A percentile compares a stretch with the other conserved stretches of the same genome.
phyloP scores from a whole-genome alignment of 495 filamentous ascomycete genomes.

The Neurospora sp. region DNA sequence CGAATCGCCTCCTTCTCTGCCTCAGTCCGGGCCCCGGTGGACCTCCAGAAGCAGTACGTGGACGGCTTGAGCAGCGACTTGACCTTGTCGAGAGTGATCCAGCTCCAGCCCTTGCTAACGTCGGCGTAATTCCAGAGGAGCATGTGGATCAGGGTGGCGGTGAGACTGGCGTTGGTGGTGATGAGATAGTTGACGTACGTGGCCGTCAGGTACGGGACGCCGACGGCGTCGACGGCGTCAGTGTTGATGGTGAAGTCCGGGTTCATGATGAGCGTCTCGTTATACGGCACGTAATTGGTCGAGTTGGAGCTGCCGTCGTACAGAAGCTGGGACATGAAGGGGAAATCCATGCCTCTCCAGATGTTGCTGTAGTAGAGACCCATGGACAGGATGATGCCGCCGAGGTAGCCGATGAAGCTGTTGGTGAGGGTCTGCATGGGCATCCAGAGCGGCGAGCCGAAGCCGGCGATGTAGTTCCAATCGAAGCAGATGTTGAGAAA shows the following conservation, averaged over 20 bases:
- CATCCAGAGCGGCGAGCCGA: constrained; percentile 16
- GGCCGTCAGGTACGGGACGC: constrained; percentile 34
- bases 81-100: constrained; percentile 1
- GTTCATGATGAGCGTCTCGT: constrained; percentile 30
- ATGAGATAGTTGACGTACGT: constrained; percentile 26
- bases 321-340: constrained; percentile 32
- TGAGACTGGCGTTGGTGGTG: constrained; percentile 33
- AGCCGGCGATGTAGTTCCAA: constrained; percentile 43
- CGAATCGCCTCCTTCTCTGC: neutral
- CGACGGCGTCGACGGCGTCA: neutral
- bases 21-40: neutral
- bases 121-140: constrained; percentile 36
- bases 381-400: constrained; percentile 33
- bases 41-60: constrained; percentile 7
- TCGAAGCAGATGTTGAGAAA: constrained; percentile 40
- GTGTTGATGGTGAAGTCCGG: constrained; percentile 9
- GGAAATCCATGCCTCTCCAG: constrained; percentile 32
- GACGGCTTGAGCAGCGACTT: constrained; percentile 12
- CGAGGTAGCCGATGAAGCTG: constrained; percentile 25
- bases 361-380: constrained; percentile 39
- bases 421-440: constrained; percentile 19
- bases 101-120: constrained; percentile 23
- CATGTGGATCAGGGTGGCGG: constrained; percentile 31
- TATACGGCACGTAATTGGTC: neutral
- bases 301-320: neutral